phyloP scores from a whole-genome alignment of 805 yeast genomes.

The Clavispora fructus region DNA sequence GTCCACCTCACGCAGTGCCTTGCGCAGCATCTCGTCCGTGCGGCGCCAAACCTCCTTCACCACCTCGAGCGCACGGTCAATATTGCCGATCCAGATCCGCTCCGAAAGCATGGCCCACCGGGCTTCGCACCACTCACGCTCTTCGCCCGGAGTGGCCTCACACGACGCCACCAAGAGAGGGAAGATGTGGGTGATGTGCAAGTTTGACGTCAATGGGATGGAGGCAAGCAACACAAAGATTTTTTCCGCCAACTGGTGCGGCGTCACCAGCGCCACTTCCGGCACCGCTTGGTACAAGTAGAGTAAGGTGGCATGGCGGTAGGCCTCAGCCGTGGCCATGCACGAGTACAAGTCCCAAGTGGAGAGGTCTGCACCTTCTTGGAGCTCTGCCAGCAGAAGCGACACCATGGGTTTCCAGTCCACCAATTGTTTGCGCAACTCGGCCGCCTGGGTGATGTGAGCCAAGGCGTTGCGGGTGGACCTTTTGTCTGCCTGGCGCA shows the following conservation, averaged over 20 bases:
- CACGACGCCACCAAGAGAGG: conserved; percentile 63
- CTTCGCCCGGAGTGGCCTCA: conserved; percentile 55
- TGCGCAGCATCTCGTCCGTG: conserved; percentile 39
- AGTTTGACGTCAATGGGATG: conserved; percentile 53
- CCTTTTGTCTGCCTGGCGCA: conserved; percentile 22
- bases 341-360: conserved; percentile 55
- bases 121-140: conserved; percentile 54
- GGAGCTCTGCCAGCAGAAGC: conserved; percentile 27
- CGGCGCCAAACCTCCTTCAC: conserved; percentile 70
- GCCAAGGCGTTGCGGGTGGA: conserved; percentile 34
- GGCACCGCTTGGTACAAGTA: conserved; percentile 70
- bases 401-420: conserved; percentile 52
- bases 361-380: conserved; percentile 27
- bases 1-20: conserved; percentile 17
- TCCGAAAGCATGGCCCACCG: conserved; percentile 53
- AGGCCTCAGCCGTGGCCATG: conserved; percentile 67
- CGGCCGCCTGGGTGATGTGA: conserved; percentile 51
- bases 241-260: conserved; percentile 55
- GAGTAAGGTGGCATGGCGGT: conserved; percentile 52
- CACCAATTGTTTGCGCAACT: conserved; percentile 46
- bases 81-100: conserved; percentile 60
- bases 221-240: conserved; percentile 57
- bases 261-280: conserved; percentile 51
- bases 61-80: conserved; percentile 61
- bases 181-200: conserved; percentile 56